phyloP scores from a whole-genome alignment of 78 protist genomes.

The Trichosphaerium sp. region DNA sequence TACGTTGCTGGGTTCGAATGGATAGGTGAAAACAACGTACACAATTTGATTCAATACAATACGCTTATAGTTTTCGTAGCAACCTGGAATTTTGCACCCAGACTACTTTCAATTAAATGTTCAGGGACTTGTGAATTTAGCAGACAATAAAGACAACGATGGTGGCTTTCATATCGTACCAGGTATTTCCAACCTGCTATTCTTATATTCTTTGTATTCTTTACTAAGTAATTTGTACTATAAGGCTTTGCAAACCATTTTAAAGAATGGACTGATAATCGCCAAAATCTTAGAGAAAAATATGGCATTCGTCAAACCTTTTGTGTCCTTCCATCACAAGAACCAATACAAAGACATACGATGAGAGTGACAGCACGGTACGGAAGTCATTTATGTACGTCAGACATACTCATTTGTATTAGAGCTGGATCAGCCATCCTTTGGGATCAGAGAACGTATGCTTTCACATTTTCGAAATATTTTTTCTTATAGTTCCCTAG shows the following conservation, averaged over 20 bases:
- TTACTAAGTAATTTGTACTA: too few relatives aligned
- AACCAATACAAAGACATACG: not conserved
- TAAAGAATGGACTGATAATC: conserved; percentile 10
- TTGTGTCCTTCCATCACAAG: not conserved
- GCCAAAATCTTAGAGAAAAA: not conserved
- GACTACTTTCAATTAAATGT: too few relatives aligned
- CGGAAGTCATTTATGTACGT: not conserved
- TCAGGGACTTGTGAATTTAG: conserved; percentile 22
- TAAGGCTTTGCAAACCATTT: conserved; percentile 20
- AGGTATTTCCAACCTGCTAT: too few relatives aligned
- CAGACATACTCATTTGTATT: not conserved
- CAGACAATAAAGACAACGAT: conserved; percentile 23
- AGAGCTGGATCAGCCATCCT: conserved; percentile 13
- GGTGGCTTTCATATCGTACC: conserved; percentile 45
- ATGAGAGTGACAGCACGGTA: not conserved
- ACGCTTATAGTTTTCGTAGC: too few relatives aligned
- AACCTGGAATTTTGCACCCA: too few relatives aligned
- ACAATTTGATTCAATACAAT: too few relatives aligned
- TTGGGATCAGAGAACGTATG: conserved; percentile 21
- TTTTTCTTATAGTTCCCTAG: too few relatives aligned
- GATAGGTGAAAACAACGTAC: too few relatives aligned
- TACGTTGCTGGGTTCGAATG: too few relatives aligned
- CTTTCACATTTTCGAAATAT: conserved; percentile 7
- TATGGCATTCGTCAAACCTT: not conserved
- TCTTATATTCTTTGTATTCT: too few relatives aligned